Evolutionary conservation across 345 rosid genomes (phyloP), one percentile per base, ranked within the genome.

Genomic region (Aquilaria malaccensis): DNA sequence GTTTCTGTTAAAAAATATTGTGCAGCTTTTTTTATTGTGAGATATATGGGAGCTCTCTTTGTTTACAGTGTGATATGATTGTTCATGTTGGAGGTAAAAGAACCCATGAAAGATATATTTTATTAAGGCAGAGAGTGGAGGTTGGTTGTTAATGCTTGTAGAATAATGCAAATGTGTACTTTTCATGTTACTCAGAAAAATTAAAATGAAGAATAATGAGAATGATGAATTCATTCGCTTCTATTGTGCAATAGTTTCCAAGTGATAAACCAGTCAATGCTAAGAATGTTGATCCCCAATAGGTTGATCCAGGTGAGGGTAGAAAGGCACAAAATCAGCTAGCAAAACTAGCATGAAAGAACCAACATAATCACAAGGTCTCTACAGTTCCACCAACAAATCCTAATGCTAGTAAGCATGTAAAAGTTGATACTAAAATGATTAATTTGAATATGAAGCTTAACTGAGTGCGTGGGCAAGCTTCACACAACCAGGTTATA

Each of bases 21-120:
- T 74, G 68, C 69, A 91, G 94, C 94, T 91, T 91, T 82, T 87
- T 91, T 71, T 86, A 83, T 81, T 92, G 98, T 50, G 93, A 89
- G 75, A 65, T 83, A 69, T 91, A 87, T 61, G 95, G 95, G 66
- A 87, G 75, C 70, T 89, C 91, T 13, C 91, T 86, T 62, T 92
- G 93, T 72, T 74, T 92, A 70, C 86, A 87, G 67, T 86, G 98
- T 59, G 95, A 92, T 59, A 83, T 82, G 88, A 73, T 75, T 59
- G 95, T 89, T 53, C 98, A 85, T 78, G 86, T 82, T 63, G 96
- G 96, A 13, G 92, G 86, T 59, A 88, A 86, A 76, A 78, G 90
- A 77, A 85, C 78, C 2, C 95, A 89, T 58, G 72, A 61, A 56
- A 81, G 98, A 60, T 82, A 74, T 73, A 87, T 87, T 47, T 60